A percentile compares a stretch with the other conserved stretches of the same genome.
Conservation (phyloP, 1,139 yeast genomes). For the Kluyveromyces sp. region DNA sequence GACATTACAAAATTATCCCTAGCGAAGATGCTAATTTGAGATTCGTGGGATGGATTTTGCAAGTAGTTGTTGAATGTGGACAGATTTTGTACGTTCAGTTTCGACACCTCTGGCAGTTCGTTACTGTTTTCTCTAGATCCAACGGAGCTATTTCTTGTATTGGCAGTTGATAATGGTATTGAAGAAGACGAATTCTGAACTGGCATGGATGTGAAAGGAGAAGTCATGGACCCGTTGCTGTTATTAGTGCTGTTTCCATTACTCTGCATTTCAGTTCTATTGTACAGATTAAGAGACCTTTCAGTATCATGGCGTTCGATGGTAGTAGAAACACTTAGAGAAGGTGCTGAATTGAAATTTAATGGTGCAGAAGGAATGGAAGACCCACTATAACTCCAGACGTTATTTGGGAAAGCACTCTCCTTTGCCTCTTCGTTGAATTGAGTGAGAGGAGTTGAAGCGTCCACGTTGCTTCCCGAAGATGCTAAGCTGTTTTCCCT, state of each 20-base stretch:
- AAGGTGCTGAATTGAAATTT: conserved; percentile 14
- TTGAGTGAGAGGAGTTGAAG: neutral
- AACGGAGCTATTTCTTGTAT: neutral
- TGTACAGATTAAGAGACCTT: conserved; percentile 1
- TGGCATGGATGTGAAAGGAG: neutral
- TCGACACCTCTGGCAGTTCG: conserved; percentile 1
- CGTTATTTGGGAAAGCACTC: conserved; percentile 1
- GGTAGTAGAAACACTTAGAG: conserved; percentile 1
- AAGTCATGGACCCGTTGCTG: conserved; percentile 4
- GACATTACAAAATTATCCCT: conserved; percentile 6
- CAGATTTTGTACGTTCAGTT: conserved; percentile 6
- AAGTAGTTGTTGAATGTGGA: conserved; percentile 7
- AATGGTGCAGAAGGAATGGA: conserved; percentile 29
- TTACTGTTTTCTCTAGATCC: conserved; percentile 2
- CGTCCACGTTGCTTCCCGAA: neutral
- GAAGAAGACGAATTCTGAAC: conserved; percentile 1
- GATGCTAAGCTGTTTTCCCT: neutral
- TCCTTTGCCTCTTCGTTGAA: neutral
- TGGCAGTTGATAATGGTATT: neutral
- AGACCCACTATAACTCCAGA: conserved; percentile 29
- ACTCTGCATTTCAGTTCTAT: conserved; percentile 1
- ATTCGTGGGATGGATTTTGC: conserved; percentile 5
- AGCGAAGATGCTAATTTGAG: conserved; percentile 7
- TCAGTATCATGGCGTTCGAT: conserved; percentile 1
- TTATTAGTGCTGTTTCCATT: conserved; percentile 1